These are phyloP conservation scores for Kurtzmaniella natalensis DNA, from an alignment of 1,139 yeast species.

Conservation along the genomic window DNA sequence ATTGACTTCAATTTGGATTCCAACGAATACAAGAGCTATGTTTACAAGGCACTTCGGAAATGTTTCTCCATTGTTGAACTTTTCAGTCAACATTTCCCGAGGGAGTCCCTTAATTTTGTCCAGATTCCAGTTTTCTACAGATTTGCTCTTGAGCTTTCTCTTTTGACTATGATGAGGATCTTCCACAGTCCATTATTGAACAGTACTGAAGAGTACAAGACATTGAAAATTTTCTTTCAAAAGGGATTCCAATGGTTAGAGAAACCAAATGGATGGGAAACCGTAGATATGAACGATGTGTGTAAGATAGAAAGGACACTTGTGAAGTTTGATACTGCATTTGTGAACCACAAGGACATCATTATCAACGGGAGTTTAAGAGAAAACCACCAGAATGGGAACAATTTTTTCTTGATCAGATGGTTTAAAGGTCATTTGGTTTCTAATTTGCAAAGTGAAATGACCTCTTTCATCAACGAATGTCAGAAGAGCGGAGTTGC, in stretches of 20 bases:
- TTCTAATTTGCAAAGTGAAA: conserved; percentile 36
- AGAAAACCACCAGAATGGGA: conserved; percentile 5
- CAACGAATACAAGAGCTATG: conserved; percentile 25
- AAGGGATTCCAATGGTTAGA: conserved; percentile 20
- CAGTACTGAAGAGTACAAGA: conserved; percentile 25
- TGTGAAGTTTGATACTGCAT: conserved; percentile 24
- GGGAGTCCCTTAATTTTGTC: conserved; percentile 20
- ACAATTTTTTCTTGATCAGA: conserved; percentile 26
- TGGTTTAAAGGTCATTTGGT: conserved; percentile 36
- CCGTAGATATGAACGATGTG: conserved; percentile 14
- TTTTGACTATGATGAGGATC: conserved; percentile 29
- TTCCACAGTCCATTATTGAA: conserved; percentile 35
- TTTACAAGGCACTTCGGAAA: conserved; percentile 27
- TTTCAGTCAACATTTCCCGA: conserved; percentile 19
- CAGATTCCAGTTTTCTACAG: conserved; percentile 41
- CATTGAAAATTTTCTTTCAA: conserved; percentile 26
- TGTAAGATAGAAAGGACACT: conserved; percentile 15
- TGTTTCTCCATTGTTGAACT: conserved; percentile 27
- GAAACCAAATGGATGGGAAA: conserved; percentile 20
- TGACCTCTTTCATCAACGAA: conserved; percentile 38
- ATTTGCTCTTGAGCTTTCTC: conserved; percentile 34
- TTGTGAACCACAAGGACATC: conserved; percentile 9
- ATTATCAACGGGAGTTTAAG: conserved; percentile 2
- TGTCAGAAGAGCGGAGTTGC: conserved; percentile 13
- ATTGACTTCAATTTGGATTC: conserved; percentile 21